Conservation (phyloP, 495 filamentous ascomycete genomes). For the Trichoderma erinaceum region DNA sequence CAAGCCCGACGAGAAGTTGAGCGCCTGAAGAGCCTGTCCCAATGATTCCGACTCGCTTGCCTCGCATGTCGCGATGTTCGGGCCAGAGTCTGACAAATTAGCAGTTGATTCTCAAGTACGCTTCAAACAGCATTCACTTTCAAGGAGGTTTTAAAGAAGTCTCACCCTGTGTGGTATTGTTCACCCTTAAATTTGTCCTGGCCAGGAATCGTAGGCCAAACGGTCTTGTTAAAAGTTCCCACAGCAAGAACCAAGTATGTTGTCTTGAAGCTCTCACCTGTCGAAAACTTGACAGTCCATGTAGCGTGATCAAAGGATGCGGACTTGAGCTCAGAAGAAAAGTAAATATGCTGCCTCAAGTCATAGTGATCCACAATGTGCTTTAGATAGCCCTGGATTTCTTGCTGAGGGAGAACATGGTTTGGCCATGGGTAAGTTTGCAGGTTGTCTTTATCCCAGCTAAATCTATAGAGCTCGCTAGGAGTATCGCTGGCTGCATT, state of each 20-base stretch:
- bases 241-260: background rate
- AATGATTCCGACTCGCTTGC: background rate
- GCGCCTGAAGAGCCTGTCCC: background rate
- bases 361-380: background rate
- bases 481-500: conserved; percentile 31
- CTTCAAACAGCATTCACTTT: too few species aligned
- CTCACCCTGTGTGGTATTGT: background rate
- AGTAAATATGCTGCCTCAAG: background rate
- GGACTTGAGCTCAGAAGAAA: background rate
- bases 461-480: conserved; percentile 49
- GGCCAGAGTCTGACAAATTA: too few species aligned
- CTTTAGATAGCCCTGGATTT: background rate
- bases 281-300: background rate
- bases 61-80: background rate
- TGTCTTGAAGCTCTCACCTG: background rate
- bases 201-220: background rate
- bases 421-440: conserved; percentile 39
- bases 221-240: background rate
- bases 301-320: too few species aligned
- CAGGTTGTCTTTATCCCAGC: conserved; percentile 31
- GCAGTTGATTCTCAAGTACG: too few species aligned
- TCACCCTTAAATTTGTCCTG: background rate
- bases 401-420: background rate
- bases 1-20: background rate
- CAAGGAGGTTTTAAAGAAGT: too few species aligned